A percentile compares a stretch with the other conserved stretches of the same genome.
These are phyloP conservation scores for Calamus simplicifolius DNA, from an alignment of 176 grass and related monocot species.

Conservation along the genomic window DNA sequence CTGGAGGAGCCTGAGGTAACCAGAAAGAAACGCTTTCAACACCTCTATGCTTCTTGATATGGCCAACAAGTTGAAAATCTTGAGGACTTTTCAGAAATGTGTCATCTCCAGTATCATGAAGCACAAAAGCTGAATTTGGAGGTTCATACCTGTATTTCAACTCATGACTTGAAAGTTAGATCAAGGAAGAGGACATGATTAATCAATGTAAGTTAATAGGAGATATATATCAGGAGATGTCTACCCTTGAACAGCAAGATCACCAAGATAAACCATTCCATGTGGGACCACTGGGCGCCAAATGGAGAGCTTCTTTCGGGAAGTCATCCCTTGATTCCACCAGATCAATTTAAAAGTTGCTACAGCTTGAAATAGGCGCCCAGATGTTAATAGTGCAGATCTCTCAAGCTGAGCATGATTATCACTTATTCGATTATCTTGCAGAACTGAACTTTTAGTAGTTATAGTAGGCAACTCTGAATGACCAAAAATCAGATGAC, in stretches of 20 bases:
- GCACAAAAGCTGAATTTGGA: conserved; percentile 85
- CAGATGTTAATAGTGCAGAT: conserved; percentile 43
- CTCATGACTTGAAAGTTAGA: not conserved
- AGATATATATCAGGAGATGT: conserved; percentile 13
- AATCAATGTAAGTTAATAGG: not conserved
- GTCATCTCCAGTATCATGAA: conserved; percentile 61
- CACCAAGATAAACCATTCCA: conserved; percentile 80
- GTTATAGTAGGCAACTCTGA: conserved; percentile 29
- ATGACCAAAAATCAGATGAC: conserved; percentile 67
- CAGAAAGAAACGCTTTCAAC: conserved; percentile 71
- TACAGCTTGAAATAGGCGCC: conserved; percentile 64
- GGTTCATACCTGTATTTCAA: conserved; percentile 60
- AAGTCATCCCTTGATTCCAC: conserved; percentile 64
- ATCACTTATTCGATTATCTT: conserved; percentile 19
- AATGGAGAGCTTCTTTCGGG: conserved; percentile 78
- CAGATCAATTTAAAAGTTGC: conserved; percentile 85
- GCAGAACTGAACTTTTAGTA: conserved; percentile 25
- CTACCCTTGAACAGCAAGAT: conserved; percentile 88
- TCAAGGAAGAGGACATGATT: no score
- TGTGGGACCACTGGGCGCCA: conserved; percentile 75
- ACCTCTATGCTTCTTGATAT: conserved; percentile 77
- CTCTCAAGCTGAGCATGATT: conserved; percentile 45
- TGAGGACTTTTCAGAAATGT: conserved; percentile 64
- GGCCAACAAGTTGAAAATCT: conserved; percentile 61
- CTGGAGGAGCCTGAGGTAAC: conserved; percentile 76